Evolutionary conservation across 1,284 basidiomycete genomes (phyloP), one percentile per base, ranked within the genome.

Genomic region (Tilletia walkeri): DNA sequence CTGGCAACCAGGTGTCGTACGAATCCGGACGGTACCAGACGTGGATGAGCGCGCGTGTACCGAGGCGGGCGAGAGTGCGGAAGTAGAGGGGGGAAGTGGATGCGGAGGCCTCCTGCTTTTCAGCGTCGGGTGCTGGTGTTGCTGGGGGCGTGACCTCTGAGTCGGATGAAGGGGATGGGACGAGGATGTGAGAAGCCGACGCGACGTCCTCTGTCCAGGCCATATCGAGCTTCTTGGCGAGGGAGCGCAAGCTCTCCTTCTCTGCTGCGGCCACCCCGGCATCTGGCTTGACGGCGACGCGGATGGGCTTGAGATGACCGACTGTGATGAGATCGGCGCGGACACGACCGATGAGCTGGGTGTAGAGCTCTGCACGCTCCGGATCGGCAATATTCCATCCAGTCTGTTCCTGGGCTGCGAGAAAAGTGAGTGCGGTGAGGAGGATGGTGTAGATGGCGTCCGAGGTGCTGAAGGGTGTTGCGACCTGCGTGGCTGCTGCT

Each of bases 21-120:
- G 82, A 83, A 70, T 83, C 81, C 36, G 82, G 82, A 9, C 82
- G 75, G 73, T 83, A 83, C 82, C 82, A 83, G 36, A 83, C 82
- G 70, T 83, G 82, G 53, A 83, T 80, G 49, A 83, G 76, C 6
- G 82, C 79, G 14, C 67, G 36, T 24, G 78, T 74, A n/a, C 76
- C 75, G n/a, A 66, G 56, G 18, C 39, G 36, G 4, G 82, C 78
- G 6, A 83, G 70, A n/a, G 81, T 80, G 41, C 82, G 73, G 77
- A 83, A 82, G 69, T 80, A 83, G 56, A 61, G 41, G 34, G 69
- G 67, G 24, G 67, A 67, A 49, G 54, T 67, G 7, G 75, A 66
- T 41, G 34, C 56, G 10, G 73, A 68, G 16, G 56, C 4, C 18
- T 24, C 56, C 14, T n/a, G 18, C 5, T 16, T 16, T 9, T 16